Evolutionary conservation across 2,329 filamentous ascomycete genomes (phyloP), one percentile per base, ranked within the genome.

Genomic region (Alternaria tenuissima): DNA sequence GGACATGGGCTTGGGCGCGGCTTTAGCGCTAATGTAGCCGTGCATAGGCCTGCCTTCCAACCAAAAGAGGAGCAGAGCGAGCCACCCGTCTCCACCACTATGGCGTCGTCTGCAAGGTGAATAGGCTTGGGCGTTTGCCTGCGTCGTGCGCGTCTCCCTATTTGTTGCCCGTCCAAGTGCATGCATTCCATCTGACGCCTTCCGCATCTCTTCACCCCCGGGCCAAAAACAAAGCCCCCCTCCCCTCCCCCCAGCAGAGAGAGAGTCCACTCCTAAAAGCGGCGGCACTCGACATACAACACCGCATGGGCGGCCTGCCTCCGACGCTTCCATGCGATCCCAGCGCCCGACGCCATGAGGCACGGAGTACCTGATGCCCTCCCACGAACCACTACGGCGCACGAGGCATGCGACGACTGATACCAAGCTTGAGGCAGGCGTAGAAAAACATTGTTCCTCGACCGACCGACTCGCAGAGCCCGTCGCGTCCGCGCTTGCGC

Each of bases 21-120:
- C 63, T 55, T 34, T 65, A 60, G 70, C 70, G 70, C 69, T 16
- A 36, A 30, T 11, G 28, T 64, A 36, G 47, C 55, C 41, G 68
- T 54, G 67, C 70, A 69, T 59, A 16, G 66, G 57, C 66, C 56
- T 44, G 48, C 42, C 60, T 61, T 55, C 58, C 54, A 53, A 57
- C 65, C 62, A 65, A 63, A 63, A 67, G 59, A 53, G 59, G 52
- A 57, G 52, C 34, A 38, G 11, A 16, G 57, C 57, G 28, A 59
- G 30, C 48, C 47, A 22, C 30, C 48, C 38, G 28, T 16, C 44
- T 32, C 28, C 44, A 48, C 44, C 44, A 14, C 28, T 5, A 28
- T 8, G 22, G 24, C 42, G 18, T 14, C 20, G 16, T 18, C 49
- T 58, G 49, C 59, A 51, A 36, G 48, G 36, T 5, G n/a, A 32